Percentiles rank a stretch among this genome's conserved stretches.
Conservation (phyloP, 1,284 basidiomycete genomes). For the Malassezia sympodialis region DNA sequence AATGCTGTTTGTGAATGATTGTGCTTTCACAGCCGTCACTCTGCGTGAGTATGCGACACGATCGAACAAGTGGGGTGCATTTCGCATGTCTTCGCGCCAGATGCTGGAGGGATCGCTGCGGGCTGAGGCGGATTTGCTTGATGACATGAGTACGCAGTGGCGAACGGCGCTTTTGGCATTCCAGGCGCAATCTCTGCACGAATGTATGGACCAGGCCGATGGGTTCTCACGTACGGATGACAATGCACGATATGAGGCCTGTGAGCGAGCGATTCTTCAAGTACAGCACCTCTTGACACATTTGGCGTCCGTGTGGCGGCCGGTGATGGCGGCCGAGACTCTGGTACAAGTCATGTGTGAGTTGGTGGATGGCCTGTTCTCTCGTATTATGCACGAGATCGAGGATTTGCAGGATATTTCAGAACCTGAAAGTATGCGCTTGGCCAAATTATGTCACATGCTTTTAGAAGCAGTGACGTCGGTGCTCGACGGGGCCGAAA, state of each 20-base stretch:
- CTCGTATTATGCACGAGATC: conserved; percentile 63
- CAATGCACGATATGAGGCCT: conserved; percentile 66
- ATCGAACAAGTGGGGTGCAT: conserved; percentile 5
- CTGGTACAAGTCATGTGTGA: conserved; percentile 55
- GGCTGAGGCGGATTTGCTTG: conserved; percentile 21
- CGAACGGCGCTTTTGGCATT: conserved; percentile 31
- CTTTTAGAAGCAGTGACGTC: conserved; percentile 53
- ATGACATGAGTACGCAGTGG: conserved; percentile 25
- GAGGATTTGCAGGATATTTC: conserved; percentile 77
- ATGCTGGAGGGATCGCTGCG: conserved; percentile 12
- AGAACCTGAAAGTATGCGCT: conserved; percentile 71
- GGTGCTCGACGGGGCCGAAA: conserved; percentile 58
- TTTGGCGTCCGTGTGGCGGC: conserved; percentile 64
- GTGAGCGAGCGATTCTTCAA: conserved; percentile 62
- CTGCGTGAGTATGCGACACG: conserved; percentile 8
- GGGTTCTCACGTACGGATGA: conserved; percentile 65
- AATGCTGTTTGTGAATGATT: conserved; percentile 81
- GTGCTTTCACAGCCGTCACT: conserved; percentile 56
- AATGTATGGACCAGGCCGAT: conserved; percentile 57
- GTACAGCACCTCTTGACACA: conserved; percentile 61
- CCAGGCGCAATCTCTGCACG: conserved; percentile 52
- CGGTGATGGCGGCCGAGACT: conserved; percentile 46
- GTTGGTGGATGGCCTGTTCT: conserved; percentile 64
- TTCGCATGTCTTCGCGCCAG: not conserved
- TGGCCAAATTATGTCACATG: conserved; percentile 70